Conservation (phyloP, 1,284 basidiomycete species). For the Macrocybe sp. region DNA sequence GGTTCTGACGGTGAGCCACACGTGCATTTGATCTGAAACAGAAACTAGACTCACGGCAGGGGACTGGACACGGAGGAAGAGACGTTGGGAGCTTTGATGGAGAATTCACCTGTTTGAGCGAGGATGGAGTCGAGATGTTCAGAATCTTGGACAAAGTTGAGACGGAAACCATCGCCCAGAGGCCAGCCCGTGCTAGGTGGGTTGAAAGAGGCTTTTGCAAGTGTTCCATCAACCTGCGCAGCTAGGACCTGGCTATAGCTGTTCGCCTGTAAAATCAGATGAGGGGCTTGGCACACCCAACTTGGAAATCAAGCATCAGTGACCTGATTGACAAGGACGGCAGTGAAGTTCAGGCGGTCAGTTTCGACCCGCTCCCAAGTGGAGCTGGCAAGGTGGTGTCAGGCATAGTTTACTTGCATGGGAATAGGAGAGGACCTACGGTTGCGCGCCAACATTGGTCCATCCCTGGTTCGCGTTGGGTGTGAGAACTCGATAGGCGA, state of each 20-base stretch:
- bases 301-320: too few species aligned
- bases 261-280: conserved; percentile 18
- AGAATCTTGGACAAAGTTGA: conserved; percentile 61
- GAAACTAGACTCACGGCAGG: conserved; percentile 5
- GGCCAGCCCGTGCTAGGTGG: conserved; percentile 59
- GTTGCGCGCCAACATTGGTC: conserved; percentile 53
- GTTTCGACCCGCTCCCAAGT: conserved; percentile 13
- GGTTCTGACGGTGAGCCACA: neutral
- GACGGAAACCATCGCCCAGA: conserved; percentile 48
- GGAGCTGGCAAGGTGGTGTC: conserved; percentile 6
- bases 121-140: conserved; percentile 43
- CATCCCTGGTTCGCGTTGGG: conserved; percentile 51
- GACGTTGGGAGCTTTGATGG: conserved; percentile 33
- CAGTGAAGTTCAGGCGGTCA: conserved; percentile 53
- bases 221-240: conserved; percentile 42
- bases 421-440: conserved; percentile 20
- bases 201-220: conserved; percentile 31
- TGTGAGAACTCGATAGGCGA: conserved; percentile 55
- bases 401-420: neutral
- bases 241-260: conserved; percentile 40
- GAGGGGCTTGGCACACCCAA: neutral
- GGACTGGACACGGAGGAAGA: conserved; percentile 10
- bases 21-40: neutral
- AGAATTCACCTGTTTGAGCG: conserved; percentile 62
- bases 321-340: conserved; percentile 25